Conservation (phyloP, 2,329 filamentous ascomycete species). For the Fusarium sp. region DNA sequence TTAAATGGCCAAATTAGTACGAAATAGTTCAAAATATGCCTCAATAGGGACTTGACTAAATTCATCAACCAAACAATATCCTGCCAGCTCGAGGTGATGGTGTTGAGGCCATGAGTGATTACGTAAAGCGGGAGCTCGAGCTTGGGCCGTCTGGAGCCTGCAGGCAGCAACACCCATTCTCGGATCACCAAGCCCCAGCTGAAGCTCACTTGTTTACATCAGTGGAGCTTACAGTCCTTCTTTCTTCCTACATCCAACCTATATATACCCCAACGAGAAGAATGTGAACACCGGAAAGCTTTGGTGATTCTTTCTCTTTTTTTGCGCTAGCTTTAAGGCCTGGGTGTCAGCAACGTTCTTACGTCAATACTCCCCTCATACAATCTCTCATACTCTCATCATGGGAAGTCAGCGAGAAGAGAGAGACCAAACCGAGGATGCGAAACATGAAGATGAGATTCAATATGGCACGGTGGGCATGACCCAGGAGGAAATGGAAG, state of each 20-base stretch:
- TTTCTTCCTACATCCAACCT: not conserved
- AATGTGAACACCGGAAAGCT: not conserved
- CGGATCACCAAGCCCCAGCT: conserved; percentile 14
- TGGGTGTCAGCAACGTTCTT: no score
- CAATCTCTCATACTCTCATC: not conserved
- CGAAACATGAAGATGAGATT: conserved; percentile 62
- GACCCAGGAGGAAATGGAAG: conserved; percentile 57
- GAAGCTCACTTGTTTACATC: conserved; percentile 13
- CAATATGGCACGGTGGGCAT: conserved; percentile 60
- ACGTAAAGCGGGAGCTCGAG: conserved; percentile 3
- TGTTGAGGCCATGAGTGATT: not conserved
- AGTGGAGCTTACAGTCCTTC: conserved; percentile 1
- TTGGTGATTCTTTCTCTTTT: not conserved
- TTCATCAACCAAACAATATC: not conserved
- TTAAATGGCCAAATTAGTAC: no score
- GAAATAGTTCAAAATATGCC: not conserved
- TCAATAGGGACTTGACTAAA: not conserved
- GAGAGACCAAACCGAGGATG: conserved; percentile 48
- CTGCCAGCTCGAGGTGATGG: not conserved
- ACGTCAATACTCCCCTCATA: not conserved
- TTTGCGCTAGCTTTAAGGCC: not conserved
- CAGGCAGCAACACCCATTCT: conserved; percentile 31
- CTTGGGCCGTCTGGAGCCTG: conserved; percentile 22
- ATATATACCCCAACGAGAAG: not conserved
- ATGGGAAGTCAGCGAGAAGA: conserved; percentile 13